Percentiles rank a stretch among this genome's conserved stretches.
Evolutionary conservation across 257 asterid species (phyloP).

Genomic region (Fraxinus americana): DNA sequence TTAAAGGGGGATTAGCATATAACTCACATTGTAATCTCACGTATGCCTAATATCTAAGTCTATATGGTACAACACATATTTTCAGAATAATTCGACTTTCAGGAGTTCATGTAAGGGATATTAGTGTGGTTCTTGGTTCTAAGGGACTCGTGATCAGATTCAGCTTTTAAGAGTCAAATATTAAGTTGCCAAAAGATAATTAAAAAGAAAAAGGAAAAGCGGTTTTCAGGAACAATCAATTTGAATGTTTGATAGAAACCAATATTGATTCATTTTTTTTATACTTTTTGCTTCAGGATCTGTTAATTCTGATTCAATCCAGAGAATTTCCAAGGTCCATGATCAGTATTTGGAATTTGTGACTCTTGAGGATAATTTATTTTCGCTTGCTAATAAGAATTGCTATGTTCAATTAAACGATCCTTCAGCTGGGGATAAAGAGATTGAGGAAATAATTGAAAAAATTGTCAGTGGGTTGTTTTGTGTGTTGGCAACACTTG

Average conservation of each 20-base stretch:
- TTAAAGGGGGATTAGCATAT: neutral
- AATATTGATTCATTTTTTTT: neutral
- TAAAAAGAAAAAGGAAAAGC: too few species aligned
- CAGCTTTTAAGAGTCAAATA: neutral
- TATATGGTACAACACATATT: neutral
- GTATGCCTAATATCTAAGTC: neutral
- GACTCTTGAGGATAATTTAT: constrained; percentile 82
- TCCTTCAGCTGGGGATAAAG: constrained; percentile 93
- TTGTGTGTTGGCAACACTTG: constrained; percentile 93
- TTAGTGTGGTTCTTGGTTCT: too few species aligned
- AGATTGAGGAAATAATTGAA: constrained; percentile 82
- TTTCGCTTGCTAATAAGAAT: constrained; percentile 82
- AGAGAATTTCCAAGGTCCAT: constrained; percentile 86
- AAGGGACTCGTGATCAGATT: neutral
- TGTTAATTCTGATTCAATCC: constrained; percentile 78
- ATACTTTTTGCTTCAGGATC: constrained; percentile 46
- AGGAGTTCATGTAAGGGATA: neutral
- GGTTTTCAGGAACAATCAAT: neutral
- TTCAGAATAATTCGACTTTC: neutral
- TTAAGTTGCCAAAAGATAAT: neutral
- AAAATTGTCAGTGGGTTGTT: constrained; percentile 80
- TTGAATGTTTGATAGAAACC: neutral
- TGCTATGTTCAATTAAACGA: constrained; percentile 93
- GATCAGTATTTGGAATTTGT: constrained; percentile 96
- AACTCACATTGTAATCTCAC: neutral